Evolutionary conservation across 1,284 basidiomycete species (phyloP).

Genomic region (Puccinia horiana): DNA sequence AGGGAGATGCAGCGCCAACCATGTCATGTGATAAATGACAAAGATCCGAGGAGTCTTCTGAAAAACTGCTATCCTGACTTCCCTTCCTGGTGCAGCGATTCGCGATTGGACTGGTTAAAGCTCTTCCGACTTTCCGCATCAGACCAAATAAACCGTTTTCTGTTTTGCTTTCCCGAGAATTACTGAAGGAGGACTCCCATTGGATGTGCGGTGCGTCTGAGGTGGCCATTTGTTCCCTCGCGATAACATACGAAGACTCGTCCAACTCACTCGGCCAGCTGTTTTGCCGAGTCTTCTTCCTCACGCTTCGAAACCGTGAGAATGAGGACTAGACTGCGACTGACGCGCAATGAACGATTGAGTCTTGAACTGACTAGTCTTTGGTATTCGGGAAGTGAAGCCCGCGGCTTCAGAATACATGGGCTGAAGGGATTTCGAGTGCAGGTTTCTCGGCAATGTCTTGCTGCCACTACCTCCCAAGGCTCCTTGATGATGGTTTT

Average conservation of each 20-base stretch:
- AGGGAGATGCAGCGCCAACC: constrained; percentile 47
- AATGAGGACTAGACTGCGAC: constrained; percentile 18
- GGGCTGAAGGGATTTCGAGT: constrained; percentile 6
- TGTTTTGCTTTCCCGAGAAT: neutral
- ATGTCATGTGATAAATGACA: constrained; percentile 40
- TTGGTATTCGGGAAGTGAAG: constrained; percentile 19
- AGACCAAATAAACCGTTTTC: constrained; percentile 7
- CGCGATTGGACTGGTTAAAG: neutral
- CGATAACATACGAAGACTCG: constrained; percentile 5
- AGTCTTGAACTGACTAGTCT: constrained; percentile 15
- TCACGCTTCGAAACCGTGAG: constrained; percentile 7
- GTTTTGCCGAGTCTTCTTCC: constrained; percentile 3
- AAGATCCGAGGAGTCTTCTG: neutral
- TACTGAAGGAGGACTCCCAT: neutral
- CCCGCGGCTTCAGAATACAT: constrained; percentile 20
- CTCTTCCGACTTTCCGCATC: neutral
- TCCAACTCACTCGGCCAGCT: constrained; percentile 23
- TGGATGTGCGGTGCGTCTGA: neutral
- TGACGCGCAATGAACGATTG: constrained; percentile 26
- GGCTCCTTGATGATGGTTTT: neutral
- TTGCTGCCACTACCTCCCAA: constrained; percentile 9
- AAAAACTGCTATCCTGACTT: neutral
- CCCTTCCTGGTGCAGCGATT: neutral
- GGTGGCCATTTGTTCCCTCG: neutral
- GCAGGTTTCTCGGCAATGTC: neutral